These are phyloP conservation scores for Nicotiana sylvestris DNA, from an alignment of 257 asterid genomes.

Conservation along the genomic window DNA sequence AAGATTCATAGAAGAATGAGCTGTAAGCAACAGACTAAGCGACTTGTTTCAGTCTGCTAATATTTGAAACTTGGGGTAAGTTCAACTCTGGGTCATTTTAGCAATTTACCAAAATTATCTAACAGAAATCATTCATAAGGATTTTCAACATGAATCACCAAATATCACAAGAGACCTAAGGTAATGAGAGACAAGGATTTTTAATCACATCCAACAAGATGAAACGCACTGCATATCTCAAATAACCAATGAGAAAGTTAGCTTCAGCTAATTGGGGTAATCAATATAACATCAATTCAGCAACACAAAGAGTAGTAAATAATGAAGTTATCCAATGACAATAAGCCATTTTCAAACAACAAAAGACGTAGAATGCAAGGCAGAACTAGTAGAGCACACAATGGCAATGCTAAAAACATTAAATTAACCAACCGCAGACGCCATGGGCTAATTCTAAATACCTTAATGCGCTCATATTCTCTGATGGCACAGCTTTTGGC, in stretches of 20 bases:
- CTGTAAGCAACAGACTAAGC: neutral
- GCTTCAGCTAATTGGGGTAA: neutral
- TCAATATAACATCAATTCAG: neutral
- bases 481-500: constrained; percentile 73
- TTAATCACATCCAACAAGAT: constrained; percentile 1
- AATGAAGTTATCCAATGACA: neutral
- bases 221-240: neutral
- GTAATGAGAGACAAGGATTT: neutral
- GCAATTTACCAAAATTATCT: neutral
- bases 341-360: neutral
- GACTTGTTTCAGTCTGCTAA: neutral
- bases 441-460: constrained; percentile 21
- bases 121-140: neutral
- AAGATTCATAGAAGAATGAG: neutral
- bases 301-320: neutral
- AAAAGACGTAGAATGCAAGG: neutral
- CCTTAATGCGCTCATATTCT: constrained; percentile 93
- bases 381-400: too few relatives aligned
- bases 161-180: neutral
- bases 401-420: neutral
- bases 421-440: neutral
- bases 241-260: neutral
- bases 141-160: neutral
- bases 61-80: neutral
- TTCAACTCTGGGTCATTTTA: neutral